Percentiles rank a stretch among this genome's conserved stretches.
phyloP scores from a whole-genome alignment of 2,329 filamentous ascomycete species.

The Periconia sp. region DNA sequence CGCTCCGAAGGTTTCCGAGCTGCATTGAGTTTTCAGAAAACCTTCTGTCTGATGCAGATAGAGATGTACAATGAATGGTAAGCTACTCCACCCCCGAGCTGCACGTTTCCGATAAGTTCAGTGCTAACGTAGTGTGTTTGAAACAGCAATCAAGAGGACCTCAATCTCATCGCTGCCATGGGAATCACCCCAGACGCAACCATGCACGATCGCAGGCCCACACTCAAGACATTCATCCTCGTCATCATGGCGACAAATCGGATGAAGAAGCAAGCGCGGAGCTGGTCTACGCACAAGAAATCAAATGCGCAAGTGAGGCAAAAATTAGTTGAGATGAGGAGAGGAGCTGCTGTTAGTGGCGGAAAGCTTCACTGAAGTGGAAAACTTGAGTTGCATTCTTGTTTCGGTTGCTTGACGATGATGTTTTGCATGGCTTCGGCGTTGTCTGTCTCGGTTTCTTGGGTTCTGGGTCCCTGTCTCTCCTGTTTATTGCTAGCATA shows the following conservation, averaged over 20 bases:
- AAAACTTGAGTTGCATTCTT: not conserved
- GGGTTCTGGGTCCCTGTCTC: not conserved
- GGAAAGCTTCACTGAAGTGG: not conserved
- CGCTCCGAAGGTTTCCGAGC: slow-evolving; percentile 79
- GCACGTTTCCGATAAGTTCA: not conserved
- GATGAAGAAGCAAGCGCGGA: slow-evolving; percentile 52
- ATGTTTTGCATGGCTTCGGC: not conserved
- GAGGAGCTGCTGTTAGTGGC: slow-evolving; percentile 13
- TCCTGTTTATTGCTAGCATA: not conserved
- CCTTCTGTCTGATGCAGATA: slow-evolving; percentile 75
- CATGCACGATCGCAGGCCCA: slow-evolving; percentile 48
- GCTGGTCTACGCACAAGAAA: slow-evolving; percentile 55
- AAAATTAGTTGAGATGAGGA: slow-evolving; percentile 50
- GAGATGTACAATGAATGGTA: slow-evolving; percentile 90
- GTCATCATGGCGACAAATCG: slow-evolving; percentile 54
- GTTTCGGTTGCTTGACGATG: not conserved
- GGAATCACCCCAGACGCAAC: slow-evolving; percentile 62
- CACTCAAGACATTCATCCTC: slow-evolving; percentile 51
- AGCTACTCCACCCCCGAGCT: slow-evolving; percentile 43
- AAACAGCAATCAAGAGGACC: slow-evolving; percentile 84
- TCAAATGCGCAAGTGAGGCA: slow-evolving; percentile 49
- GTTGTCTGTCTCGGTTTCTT: not conserved
- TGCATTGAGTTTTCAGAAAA: slow-evolving; percentile 84
- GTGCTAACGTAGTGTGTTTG: slow-evolving; percentile 16
- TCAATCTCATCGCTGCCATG: slow-evolving; percentile 82